Percentiles rank a stretch among this genome's conserved stretches.
These are phyloP conservation scores for Monilinia fructicola DNA, from an alignment of 2,329 filamentous ascomycete species.

Conservation along the genomic window DNA sequence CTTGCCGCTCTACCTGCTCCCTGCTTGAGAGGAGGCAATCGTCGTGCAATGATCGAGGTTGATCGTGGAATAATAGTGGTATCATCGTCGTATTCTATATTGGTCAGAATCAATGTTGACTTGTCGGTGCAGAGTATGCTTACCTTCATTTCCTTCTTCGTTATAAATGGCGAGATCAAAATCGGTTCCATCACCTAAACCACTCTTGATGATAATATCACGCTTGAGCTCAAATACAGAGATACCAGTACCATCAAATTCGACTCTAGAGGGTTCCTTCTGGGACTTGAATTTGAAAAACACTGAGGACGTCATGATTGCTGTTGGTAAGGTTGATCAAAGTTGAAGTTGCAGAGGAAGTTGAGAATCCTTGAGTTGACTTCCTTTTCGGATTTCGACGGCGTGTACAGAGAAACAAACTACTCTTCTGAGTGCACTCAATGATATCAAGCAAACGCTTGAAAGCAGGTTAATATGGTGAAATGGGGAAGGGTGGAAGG, in stretches of 20 bases:
- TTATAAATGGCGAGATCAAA: slow-evolving; percentile 95
- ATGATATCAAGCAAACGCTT: slow-evolving; percentile 31
- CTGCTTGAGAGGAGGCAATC: slow-evolving; percentile 78
- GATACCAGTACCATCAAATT: slow-evolving; percentile 96
- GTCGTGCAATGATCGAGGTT: slow-evolving; percentile 86
- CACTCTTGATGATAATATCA: slow-evolving; percentile 94
- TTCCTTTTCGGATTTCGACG: slow-evolving; percentile 23
- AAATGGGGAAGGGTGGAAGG: slow-evolving; percentile 31
- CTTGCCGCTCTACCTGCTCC: slow-evolving; percentile 88
- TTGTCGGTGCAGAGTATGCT: slow-evolving; percentile 41
- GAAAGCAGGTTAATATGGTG: slow-evolving; percentile 34
- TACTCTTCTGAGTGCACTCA: slow-evolving; percentile 32
- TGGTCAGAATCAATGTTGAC: slow-evolving; percentile 38
- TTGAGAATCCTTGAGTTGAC: slow-evolving; percentile 20
- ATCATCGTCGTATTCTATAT: slow-evolving; percentile 90
- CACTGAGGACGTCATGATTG: slow-evolving; percentile 65
- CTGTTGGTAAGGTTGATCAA: slow-evolving; percentile 25
- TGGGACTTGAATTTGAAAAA: slow-evolving; percentile 99
- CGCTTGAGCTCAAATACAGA: slow-evolving; percentile 98
- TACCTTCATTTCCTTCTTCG: slow-evolving; percentile 88
- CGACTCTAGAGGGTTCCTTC: slow-evolving; percentile 89
- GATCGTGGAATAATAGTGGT: slow-evolving; percentile 96
- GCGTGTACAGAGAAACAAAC: slow-evolving; percentile 27
- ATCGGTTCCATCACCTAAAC: slow-evolving; percentile 90
- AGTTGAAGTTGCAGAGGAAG: slow-evolving; percentile 24